Evolutionary conservation across 148 eudicot genomes (phyloP), one percentile per base, ranked within the genome.

Genomic region (Nyssa sinensis): DNA sequence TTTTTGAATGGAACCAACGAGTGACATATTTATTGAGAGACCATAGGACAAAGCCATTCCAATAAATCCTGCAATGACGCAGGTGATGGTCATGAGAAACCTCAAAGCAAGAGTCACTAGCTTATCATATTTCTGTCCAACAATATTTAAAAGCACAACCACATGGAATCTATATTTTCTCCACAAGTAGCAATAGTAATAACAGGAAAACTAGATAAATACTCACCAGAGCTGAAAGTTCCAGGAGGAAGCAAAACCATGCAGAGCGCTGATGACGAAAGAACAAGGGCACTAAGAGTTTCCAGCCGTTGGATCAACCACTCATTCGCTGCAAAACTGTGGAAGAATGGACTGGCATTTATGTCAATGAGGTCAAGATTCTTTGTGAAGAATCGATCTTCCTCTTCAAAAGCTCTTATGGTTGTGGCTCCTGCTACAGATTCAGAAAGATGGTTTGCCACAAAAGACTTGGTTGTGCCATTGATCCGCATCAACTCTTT

Each of bases 11-110:
- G 94, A 87, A 32, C 62, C 60, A 77, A 91, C 93, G 65, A 93
- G 55, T 34, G 85, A 78, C 79, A 72, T 78, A 75, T 89, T 88
- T 29, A 93, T 71, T 12, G 98, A 83, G 59, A 93, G 96, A 75
- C 98, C 98, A 76, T 93, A 93, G 44, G 98, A 93, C 66, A 93
- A 73, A 27, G 92, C 91, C 96, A 91, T 89, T 71, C 96, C 96
- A 30, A 93, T 81, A 62, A 89, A 89, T 70, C 98, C 98, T 93
- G 92, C 75, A 83, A 74, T 34, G 66, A 5, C 4, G 4, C 14
- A 7, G 13, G 29, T 39, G n/a, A 13, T 1, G 32, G 49, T 67
- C 55, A 25, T n/a, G 55, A 67, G 53, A 41, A 44, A 67, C 25
- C 37, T 30, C 57, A 35, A 21, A 39, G 39, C n/a, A 66, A 34